Conservation (phyloP, 768 basidiomycete genomes). For the Tricholoma bakamatsutake region DNA sequence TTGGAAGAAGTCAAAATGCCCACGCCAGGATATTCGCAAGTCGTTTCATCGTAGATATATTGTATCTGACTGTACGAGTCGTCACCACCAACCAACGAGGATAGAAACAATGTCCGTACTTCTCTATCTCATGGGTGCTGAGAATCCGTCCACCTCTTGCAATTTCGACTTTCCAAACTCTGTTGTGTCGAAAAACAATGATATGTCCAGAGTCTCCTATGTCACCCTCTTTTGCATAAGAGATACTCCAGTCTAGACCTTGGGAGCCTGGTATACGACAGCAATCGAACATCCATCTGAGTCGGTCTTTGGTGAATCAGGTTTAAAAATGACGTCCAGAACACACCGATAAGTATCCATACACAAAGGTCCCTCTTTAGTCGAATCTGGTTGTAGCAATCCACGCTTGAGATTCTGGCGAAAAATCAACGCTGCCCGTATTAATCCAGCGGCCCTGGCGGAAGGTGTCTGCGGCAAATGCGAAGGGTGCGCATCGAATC, state of each 20-base stretch:
- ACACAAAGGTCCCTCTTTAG: constrained; percentile 67
- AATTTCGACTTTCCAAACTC: constrained; percentile 76
- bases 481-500: constrained; percentile 62
- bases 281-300: constrained; percentile 91
- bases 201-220: constrained; percentile 69
- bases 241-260: constrained; percentile 73
- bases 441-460: constrained; percentile 65
- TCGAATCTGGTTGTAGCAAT: constrained; percentile 53
- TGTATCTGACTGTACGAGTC: constrained; percentile 56
- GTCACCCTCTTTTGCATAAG: constrained; percentile 55
- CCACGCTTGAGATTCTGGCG: constrained; percentile 65
- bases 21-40: constrained; percentile 59
- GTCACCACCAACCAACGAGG: background rate
- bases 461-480: constrained; percentile 54
- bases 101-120: constrained; percentile 27
- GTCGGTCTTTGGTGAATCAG: background rate
- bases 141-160: constrained; percentile 49
- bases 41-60: constrained; percentile 62
- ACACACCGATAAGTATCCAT: constrained; percentile 81
- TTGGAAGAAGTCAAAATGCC: constrained; percentile 76
- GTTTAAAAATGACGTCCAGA: background rate
- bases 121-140: constrained; percentile 59
- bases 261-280: constrained; percentile 71
- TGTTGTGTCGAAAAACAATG: constrained; percentile 78
- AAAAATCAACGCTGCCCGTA: constrained; percentile 70